Evolutionary conservation across 108 stramenopile genomes (phyloP), one percentile per base, ranked within the genome.

Genomic region (Aurantiochytrium sp.): DNA sequence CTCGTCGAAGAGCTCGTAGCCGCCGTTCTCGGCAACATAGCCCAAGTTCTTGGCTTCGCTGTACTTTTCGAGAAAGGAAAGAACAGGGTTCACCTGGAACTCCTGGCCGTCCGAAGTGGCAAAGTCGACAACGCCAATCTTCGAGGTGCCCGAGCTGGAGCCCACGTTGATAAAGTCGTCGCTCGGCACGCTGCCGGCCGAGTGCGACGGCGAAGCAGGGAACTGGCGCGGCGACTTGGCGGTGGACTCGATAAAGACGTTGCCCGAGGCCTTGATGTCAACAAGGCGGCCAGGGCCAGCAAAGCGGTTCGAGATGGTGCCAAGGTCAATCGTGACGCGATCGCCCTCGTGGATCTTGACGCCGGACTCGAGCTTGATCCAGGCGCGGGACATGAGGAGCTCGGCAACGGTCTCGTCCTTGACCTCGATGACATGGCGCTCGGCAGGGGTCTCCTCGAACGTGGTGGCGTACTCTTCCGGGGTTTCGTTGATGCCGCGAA

Each of bases 1-100:
- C 88, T 88, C 60, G 8, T 19, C 59, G 5, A 88, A 23, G 53
- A 88, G 29, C 19, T 83, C 76, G 76, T 83, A 83, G 76, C 76
- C 76, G 49, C 76, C 76, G 28, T 47, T 53, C 76, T 83, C 76
- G 51, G 51, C 45, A 12, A 83, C 28, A 16, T 47, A 4, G 51
- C 76, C 76, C 19, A 16, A 6, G 76, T 83, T 10, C 49, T n/a
- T 53, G 49, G 76, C 43, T 45, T 28, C 18, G 25, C 51, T 83
- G 49, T 83, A 47, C 76, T 83, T 83, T 23, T 83, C 51, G 12
- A 83, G 51, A 45, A 83, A 83, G 45, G 76, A 53, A 21, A 83
- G 45, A 1, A 83, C 76, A 6, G 76, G 76, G 76, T 83, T 83
- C 23, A 53, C n/a, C 49, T 83, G 49, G 49, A 83, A 83, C 45